phyloP scores from a whole-genome alignment of 2,329 filamentous ascomycete genomes.

The Xenoacremonium recifei region DNA sequence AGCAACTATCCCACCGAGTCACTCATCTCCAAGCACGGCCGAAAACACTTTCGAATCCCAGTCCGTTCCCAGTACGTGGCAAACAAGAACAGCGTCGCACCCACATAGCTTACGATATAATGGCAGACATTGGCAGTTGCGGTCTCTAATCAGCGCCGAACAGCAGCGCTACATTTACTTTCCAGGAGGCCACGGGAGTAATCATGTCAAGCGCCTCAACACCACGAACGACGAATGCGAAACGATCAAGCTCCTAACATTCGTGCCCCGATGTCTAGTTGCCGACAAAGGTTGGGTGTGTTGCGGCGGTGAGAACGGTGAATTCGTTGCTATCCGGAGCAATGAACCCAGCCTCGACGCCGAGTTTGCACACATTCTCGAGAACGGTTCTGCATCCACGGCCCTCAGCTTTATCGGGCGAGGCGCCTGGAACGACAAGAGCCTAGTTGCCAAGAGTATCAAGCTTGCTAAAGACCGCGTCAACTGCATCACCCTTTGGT shows the following conservation, averaged over 20 bases:
- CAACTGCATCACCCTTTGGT: slow-evolving; percentile 66
- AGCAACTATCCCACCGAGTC: slow-evolving; percentile 66
- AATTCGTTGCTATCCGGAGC: slow-evolving; percentile 78
- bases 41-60: slow-evolving; percentile 66
- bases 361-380: slow-evolving; percentile 31
- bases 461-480: slow-evolving; percentile 60
- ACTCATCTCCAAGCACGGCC: slow-evolving; percentile 58
- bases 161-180: slow-evolving; percentile 80
- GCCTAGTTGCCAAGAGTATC: slow-evolving; percentile 48
- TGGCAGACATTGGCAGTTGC: slow-evolving; percentile 78
- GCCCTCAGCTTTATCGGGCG: slow-evolving; percentile 37
- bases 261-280: slow-evolving; percentile 81
- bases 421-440: slow-evolving; percentile 41
- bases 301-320: slow-evolving; percentile 83
- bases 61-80: slow-evolving; percentile 62
- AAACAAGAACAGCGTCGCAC: no score
- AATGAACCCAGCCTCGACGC: slow-evolving; percentile 37
- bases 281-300: slow-evolving; percentile 86
- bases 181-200: slow-evolving; percentile 68
- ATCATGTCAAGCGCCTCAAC: slow-evolving; percentile 65
- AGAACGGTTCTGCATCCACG: slow-evolving; percentile 21
- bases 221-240: slow-evolving; percentile 69
- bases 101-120: no score
- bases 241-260: slow-evolving; percentile 69
- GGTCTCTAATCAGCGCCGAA: slow-evolving; percentile 83